Conservation (phyloP, 2,329 filamentous ascomycete species). For the Aspergillus neoniger region DNA sequence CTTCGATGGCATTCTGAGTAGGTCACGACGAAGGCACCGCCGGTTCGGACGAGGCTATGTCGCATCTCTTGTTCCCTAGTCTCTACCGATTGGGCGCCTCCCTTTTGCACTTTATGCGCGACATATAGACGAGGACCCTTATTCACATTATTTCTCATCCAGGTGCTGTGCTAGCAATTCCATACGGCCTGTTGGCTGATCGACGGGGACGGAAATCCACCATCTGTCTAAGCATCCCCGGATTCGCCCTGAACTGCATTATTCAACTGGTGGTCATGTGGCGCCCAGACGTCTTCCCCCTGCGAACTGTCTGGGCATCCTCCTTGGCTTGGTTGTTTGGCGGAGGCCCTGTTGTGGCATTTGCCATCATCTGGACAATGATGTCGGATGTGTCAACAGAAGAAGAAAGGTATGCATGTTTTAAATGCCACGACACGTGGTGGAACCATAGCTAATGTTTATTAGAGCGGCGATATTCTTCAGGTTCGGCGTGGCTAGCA, state of each 20-base stretch:
- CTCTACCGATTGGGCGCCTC: neutral
- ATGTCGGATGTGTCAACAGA: constrained; percentile 53
- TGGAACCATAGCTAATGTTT: constrained; percentile 24
- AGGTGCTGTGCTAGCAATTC: constrained; percentile 51
- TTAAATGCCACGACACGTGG: constrained; percentile 13
- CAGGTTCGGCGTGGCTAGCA: constrained; percentile 41
- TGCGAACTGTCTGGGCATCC: constrained; percentile 53
- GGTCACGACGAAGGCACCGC: constrained; percentile 10
- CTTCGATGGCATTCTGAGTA: constrained; percentile 48
- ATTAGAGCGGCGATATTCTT: constrained; percentile 45
- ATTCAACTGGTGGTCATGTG: constrained; percentile 38
- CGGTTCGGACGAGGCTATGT: neutral
- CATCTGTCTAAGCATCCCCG: constrained; percentile 46
- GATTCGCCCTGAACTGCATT: constrained; percentile 40
- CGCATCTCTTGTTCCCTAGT: neutral
- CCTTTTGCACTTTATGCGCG: neutral
- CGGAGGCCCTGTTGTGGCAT: constrained; percentile 50
- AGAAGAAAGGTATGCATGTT: constrained; percentile 40
- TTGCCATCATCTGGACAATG: constrained; percentile 54
- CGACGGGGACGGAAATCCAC: constrained; percentile 50
- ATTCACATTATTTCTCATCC: constrained; percentile 22
- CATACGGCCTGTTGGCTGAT: constrained; percentile 54
- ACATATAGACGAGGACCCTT: neutral
- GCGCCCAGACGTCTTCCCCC: constrained; percentile 45
- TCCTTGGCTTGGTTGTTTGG: constrained; percentile 49